These are phyloP conservation scores for Achaetomium macrosporum DNA, from an alignment of 2,329 filamentous ascomycete species.

Conservation along the genomic window DNA sequence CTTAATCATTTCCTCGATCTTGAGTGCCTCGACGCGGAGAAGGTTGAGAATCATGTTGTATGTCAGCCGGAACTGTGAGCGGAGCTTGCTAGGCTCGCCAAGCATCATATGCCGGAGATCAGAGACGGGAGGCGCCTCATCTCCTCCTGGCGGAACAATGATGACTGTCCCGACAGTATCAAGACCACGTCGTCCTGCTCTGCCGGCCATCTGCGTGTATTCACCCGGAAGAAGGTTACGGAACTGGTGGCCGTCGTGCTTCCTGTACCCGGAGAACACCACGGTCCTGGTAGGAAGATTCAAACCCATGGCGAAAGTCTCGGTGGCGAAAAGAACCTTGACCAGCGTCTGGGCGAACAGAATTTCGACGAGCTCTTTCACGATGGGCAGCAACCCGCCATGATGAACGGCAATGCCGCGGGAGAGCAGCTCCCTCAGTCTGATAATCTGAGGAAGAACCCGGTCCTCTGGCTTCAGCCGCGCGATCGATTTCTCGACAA, in stretches of 20 bases:
- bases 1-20: slow-evolving; percentile 99
- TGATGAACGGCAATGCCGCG: slow-evolving; percentile 95
- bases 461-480: slow-evolving; percentile 87
- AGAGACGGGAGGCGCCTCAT: slow-evolving; percentile 80
- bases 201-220: slow-evolving; percentile 97
- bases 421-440: slow-evolving; percentile 76
- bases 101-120: slow-evolving; percentile 91
- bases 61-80: slow-evolving; percentile 92
- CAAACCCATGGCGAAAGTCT: slow-evolving; percentile 97
- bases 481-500: slow-evolving; percentile 89
- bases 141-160: slow-evolving; percentile 75
- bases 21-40: slow-evolving; percentile 87
- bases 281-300: slow-evolving; percentile 95
- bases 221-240: slow-evolving; percentile 88
- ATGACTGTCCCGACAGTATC: slow-evolving; percentile 93
- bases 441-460: slow-evolving; percentile 82
- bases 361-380: slow-evolving; percentile 97
- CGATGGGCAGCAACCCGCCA: slow-evolving; percentile 87
- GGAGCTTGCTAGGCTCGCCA: slow-evolving; percentile 88
- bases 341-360: slow-evolving; percentile 91
- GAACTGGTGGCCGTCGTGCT: slow-evolving; percentile 90
- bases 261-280: slow-evolving; percentile 94
- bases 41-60: slow-evolving; percentile 99
- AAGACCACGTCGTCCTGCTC: slow-evolving; percentile 86
- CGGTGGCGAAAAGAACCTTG: slow-evolving; percentile 94